Evolutionary conservation across 2,329 filamentous ascomycete genomes (phyloP).

Genomic region (Ophiostoma pallidulum): DNA sequence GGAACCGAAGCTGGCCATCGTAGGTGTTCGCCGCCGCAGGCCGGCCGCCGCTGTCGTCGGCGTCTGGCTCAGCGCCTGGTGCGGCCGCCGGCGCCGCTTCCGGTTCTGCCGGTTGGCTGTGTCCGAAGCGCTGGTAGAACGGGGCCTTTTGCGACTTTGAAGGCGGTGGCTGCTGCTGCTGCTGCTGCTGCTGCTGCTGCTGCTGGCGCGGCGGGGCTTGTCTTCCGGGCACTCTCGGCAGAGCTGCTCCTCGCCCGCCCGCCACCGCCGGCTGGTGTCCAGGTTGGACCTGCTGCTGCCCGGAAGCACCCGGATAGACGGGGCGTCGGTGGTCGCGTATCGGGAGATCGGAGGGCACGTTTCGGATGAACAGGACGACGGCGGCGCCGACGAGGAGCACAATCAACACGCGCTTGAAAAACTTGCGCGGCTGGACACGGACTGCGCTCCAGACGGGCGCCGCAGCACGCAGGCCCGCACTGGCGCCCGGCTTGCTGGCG

Average conservation of each 20-base stretch:
- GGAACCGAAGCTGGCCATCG: slow-evolving; percentile 62
- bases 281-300: too few relatives aligned
- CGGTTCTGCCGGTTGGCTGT: background rate
- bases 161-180: background rate
- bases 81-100: background rate
- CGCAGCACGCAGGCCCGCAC: background rate
- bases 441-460: slow-evolving; percentile 31
- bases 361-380: slow-evolving; percentile 55
- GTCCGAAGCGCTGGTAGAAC: background rate
- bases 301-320: too few relatives aligned
- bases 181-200: background rate
- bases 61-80: background rate
- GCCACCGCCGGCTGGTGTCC: too few relatives aligned
- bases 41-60: background rate
- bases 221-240: slow-evolving; percentile 4
- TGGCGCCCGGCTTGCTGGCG: slow-evolving; percentile 17
- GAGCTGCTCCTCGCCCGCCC: too few relatives aligned
- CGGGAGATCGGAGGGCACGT: slow-evolving; percentile 44
- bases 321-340: slow-evolving; percentile 31
- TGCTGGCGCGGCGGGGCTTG: background rate
- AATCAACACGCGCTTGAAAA: slow-evolving; percentile 42
- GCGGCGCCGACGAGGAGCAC: slow-evolving; percentile 37
- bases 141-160: background rate
- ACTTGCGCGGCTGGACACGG: slow-evolving; percentile 40
- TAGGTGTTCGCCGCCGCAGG: slow-evolving; percentile 33